Percentiles rank a stretch among this genome's conserved stretches.
Conservation (phyloP, 106 monocot species). For the Dioscorea alata region DNA sequence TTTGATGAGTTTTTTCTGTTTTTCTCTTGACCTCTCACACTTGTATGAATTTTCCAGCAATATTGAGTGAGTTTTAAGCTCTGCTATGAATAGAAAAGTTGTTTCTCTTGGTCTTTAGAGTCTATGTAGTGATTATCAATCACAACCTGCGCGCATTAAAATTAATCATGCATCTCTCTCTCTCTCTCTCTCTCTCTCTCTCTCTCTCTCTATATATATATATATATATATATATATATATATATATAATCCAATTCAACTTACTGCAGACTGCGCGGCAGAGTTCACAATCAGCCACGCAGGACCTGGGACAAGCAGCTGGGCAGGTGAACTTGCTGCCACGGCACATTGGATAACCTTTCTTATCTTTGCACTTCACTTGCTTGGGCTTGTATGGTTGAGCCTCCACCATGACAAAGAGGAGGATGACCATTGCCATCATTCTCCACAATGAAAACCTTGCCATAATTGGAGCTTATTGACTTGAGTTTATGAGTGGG, state of each 20-base stretch:
- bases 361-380: background rate
- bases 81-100: too few species aligned
- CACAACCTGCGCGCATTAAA: slow-evolving; percentile 8
- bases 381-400: background rate
- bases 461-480: too few species aligned
- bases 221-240: too few species aligned
- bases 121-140: too few species aligned
- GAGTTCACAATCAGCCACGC: slow-evolving; percentile 15
- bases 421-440: background rate
- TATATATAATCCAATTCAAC: background rate
- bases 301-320: background rate
- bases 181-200: background rate
- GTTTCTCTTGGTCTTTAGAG: too few species aligned
- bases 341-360: background rate
- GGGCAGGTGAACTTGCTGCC: slow-evolving; percentile 1
- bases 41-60: too few species aligned
- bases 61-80: too few species aligned
- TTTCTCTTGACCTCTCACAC: too few species aligned
- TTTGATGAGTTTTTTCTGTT: too few species aligned
- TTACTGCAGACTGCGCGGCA: slow-evolving; percentile 20
- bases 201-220: too few species aligned
- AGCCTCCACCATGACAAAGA: background rate
- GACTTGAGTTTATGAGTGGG: too few species aligned
- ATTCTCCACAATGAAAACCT: background rate
- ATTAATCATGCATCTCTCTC: background rate